phyloP scores from a whole-genome alignment of 2,329 filamentous ascomycete species.

The Colletotrichum liriopes region DNA sequence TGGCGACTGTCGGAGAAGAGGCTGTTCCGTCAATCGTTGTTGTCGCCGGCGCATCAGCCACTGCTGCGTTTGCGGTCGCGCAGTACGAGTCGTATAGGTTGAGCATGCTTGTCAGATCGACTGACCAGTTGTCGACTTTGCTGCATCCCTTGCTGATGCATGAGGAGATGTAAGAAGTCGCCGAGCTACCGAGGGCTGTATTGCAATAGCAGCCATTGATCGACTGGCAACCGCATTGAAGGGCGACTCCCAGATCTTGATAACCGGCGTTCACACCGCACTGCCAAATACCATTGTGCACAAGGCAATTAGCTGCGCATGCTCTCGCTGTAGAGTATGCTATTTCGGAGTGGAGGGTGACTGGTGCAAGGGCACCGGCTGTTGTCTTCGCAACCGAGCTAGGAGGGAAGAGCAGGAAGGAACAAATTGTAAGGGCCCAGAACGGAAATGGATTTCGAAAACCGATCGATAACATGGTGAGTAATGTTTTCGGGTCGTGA shows the following conservation, averaged over 20 bases:
- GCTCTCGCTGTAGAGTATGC: conserved; percentile 44
- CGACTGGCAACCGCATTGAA: conserved; percentile 47
- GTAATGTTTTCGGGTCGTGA: background rate
- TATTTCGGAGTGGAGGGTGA: conserved; percentile 32
- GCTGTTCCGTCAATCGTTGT: background rate
- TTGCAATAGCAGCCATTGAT: conserved; percentile 49
- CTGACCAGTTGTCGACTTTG: conserved; percentile 44
- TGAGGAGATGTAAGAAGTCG: conserved; percentile 46
- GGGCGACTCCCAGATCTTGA: conserved; percentile 43
- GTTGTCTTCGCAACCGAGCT: conserved; percentile 23
- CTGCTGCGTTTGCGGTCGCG: conserved; percentile 46
- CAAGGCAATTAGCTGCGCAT: conserved; percentile 47
- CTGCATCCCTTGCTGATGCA: conserved; percentile 47
- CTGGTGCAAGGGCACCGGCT: conserved; percentile 35
- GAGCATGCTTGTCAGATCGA: conserved; percentile 45
- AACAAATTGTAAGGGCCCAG: background rate
- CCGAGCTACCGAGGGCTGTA: conserved; percentile 45
- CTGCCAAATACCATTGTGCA: conserved; percentile 44
- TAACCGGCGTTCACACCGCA: conserved; percentile 46
- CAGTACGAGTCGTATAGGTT: conserved; percentile 47
- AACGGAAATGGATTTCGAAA: background rate
- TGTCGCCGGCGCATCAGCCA: conserved; percentile 22
- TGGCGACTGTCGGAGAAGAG: background rate
- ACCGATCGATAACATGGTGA: background rate
- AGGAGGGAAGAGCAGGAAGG: background rate